Percentiles rank a stretch among this genome's conserved stretches.
Conservation (phyloP, 768 basidiomycete genomes). For the Lentinus tigrinus region DNA sequence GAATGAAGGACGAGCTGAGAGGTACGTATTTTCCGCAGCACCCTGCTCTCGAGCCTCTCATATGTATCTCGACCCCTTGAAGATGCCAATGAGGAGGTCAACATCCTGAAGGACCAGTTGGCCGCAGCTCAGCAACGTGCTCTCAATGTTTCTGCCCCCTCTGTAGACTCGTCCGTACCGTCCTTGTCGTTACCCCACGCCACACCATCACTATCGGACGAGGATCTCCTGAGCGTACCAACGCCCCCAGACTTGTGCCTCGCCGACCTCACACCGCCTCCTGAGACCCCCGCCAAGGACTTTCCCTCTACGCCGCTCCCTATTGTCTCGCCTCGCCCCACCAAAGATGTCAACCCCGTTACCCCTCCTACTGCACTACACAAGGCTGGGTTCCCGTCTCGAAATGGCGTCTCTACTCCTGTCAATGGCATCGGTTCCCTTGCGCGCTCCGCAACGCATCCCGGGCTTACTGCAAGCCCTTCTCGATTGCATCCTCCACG, state of each 20-base stretch:
- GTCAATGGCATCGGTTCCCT: constrained; percentile 45
- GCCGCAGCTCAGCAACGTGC: constrained; percentile 35
- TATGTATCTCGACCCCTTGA: constrained; percentile 13
- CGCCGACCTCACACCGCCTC: constrained; percentile 50
- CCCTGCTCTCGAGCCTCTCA: background rate
- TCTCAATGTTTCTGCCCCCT: constrained; percentile 18
- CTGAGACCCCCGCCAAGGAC: constrained; percentile 37
- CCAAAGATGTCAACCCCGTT: background rate
- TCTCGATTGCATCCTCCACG: constrained; percentile 36
- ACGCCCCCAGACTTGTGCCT: constrained; percentile 62
- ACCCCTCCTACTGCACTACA: constrained; percentile 35
- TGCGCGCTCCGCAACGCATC: constrained; percentile 56
- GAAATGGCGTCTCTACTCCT: constrained; percentile 38
- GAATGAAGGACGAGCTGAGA: constrained; percentile 89
- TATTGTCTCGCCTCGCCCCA: constrained; percentile 12
- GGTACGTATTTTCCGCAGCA: constrained; percentile 46
- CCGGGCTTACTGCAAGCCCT: constrained; percentile 50
- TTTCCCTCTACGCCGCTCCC: constrained; percentile 3
- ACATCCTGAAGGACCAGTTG: constrained; percentile 79
- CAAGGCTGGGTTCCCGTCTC: constrained; percentile 45
- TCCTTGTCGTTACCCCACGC: constrained; percentile 25
- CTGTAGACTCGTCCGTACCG: constrained; percentile 25
- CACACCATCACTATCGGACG: constrained; percentile 43
- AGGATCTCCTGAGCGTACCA: constrained; percentile 57
- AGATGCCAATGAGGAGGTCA: constrained; percentile 87